Conservation (phyloP, 768 basidiomycete species). For the Lentinula guzmanii region DNA sequence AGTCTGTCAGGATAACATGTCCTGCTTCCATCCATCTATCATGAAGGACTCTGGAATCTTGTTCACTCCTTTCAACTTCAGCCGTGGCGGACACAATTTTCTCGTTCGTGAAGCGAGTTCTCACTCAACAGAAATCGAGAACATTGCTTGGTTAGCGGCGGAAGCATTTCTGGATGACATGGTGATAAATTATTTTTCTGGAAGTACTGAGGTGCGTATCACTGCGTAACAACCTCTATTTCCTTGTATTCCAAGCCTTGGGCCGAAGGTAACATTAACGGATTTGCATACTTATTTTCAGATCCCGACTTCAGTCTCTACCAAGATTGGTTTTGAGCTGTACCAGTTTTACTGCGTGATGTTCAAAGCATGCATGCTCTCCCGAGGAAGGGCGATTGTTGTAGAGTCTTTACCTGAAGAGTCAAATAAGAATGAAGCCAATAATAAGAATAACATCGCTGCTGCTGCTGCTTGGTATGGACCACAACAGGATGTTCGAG, state of each 20-base stretch:
- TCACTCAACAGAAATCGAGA: neutral
- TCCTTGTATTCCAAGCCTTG: neutral
- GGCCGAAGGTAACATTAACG: no score
- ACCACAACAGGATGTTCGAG: neutral
- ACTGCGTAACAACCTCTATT: neutral
- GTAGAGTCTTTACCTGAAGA: neutral
- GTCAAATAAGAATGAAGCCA: neutral
- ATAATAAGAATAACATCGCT: neutral
- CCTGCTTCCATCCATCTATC: neutral
- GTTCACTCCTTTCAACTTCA: neutral
- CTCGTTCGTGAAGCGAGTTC: neutral
- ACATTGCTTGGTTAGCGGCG: neutral
- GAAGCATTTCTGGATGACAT: neutral
- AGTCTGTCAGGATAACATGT: no score
- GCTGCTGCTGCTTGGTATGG: neutral
- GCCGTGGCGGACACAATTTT: neutral
- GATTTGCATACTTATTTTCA: neutral
- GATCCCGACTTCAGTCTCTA: neutral
- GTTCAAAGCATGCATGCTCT: neutral
- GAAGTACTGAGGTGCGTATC: neutral
- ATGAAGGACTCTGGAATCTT: neutral
- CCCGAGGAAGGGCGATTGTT: neutral
- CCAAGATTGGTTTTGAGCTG: neutral
- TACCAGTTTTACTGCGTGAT: neutral
- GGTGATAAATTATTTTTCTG: neutral